Conservation (phyloP, 192 early-diverging fungal species). For the Chytriomyces sp. region DNA sequence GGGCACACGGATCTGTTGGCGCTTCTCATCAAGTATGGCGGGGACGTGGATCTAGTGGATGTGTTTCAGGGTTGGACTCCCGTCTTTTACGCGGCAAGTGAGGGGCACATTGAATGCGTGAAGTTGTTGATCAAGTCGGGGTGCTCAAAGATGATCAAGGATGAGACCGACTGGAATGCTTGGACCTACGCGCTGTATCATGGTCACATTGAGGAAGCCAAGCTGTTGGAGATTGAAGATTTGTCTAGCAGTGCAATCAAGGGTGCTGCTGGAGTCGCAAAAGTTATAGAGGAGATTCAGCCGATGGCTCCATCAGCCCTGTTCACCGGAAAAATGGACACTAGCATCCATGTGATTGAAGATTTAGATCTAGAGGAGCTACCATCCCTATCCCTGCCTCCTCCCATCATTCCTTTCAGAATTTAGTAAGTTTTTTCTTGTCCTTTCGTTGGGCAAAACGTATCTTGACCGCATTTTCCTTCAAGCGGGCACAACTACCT, state of each 20-base stretch:
- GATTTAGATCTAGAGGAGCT: conserved; percentile 86
- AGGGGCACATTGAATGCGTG: conserved; percentile 84
- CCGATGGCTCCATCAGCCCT: conserved; percentile 54
- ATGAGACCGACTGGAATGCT: conserved; percentile 83
- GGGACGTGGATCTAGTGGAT: conserved; percentile 79
- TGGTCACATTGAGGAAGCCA: conserved; percentile 52
- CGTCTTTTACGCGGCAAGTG: conserved; percentile 91
- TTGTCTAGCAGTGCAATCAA: background rate
- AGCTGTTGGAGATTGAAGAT: conserved; percentile 38
- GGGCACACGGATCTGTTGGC: conserved; percentile 74
- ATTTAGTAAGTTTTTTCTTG: conserved; percentile 71
- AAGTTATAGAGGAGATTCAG: conserved; percentile 34
- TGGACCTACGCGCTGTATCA: conserved; percentile 78
- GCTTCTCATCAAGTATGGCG: conserved; percentile 72
- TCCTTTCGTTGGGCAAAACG: conserved; percentile 1
- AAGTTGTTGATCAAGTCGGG: conserved; percentile 78
- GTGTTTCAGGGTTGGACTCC: conserved; percentile 96
- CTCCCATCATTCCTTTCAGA: conserved; percentile 96
- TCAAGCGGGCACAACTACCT: conserved; percentile 90
- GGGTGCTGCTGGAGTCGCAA: background rate
- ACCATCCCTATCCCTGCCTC: conserved; percentile 91
- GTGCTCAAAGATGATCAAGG: conserved; percentile 70
- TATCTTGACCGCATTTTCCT: background rate
- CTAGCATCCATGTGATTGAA: conserved; percentile 38
- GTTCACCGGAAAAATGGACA: conserved; percentile 35